phyloP scores from a whole-genome alignment of 495 filamentous ascomycete species.

The Hyaloscypha variabilis region DNA sequence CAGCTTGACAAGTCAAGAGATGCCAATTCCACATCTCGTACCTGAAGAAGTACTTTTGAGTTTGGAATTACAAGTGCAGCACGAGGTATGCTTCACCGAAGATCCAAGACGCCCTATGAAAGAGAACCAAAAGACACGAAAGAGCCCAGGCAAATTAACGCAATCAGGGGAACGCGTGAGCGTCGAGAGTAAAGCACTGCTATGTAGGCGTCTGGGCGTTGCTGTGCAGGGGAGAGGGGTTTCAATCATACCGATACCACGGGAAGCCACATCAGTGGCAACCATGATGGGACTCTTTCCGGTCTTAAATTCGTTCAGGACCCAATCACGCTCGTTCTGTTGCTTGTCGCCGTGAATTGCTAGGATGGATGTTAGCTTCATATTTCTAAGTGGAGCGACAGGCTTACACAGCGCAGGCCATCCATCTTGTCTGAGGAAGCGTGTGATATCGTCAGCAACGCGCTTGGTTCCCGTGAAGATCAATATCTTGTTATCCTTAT shows the following conservation, averaged over 20 bases:
- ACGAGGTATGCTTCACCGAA: slow-evolving; percentile 71
- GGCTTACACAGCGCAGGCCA: slow-evolving; percentile 96
- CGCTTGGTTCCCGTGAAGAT: slow-evolving; percentile 99
- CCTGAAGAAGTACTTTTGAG: slow-evolving; percentile 65
- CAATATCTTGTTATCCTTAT: slow-evolving; percentile 88
- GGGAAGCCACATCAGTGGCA: slow-evolving; percentile 96
- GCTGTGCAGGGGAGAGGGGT: slow-evolving; percentile 50
- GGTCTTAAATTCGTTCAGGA: slow-evolving; percentile 98
- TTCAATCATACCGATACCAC: slow-evolving; percentile 99
- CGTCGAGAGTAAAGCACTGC: slow-evolving; percentile 90
- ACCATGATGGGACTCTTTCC: slow-evolving; percentile 96
- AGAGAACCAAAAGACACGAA: slow-evolving; percentile 78
- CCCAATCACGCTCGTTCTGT: slow-evolving; percentile 99
- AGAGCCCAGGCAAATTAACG: slow-evolving; percentile 83
- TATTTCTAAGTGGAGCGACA: background rate
- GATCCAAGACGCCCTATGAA: slow-evolving; percentile 82
- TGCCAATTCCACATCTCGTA: slow-evolving; percentile 75
- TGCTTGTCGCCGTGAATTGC: slow-evolving; percentile 99
- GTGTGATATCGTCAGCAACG: slow-evolving; percentile 96
- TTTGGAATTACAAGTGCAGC: slow-evolving; percentile 73
- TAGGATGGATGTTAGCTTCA: slow-evolving; percentile 46
- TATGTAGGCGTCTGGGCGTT: slow-evolving; percentile 71
- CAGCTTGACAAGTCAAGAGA: slow-evolving; percentile 70
- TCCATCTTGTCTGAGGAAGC: slow-evolving; percentile 97
- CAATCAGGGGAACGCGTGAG: slow-evolving; percentile 70